phyloP scores from a whole-genome alignment of 768 basidiomycete genomes.

The Mycena capillaripes region DNA sequence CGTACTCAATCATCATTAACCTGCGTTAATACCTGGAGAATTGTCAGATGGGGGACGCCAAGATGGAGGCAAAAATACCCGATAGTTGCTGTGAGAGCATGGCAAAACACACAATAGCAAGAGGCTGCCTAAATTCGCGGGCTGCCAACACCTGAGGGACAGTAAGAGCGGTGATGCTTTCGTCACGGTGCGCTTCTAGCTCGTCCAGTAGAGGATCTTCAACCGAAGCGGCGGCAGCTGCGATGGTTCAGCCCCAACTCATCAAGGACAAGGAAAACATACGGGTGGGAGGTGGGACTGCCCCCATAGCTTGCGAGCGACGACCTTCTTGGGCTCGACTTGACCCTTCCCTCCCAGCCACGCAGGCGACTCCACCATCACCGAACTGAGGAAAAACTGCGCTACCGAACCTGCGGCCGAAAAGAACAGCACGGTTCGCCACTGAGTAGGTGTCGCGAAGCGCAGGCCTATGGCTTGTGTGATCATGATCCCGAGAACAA shows the following conservation, averaged over 20 bases:
- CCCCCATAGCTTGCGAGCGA: conserved; percentile 70
- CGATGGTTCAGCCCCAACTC: not conserved
- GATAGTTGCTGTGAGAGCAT: conserved; percentile 88
- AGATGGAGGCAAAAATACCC: conserved; percentile 54
- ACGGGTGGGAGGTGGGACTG: conserved; percentile 44
- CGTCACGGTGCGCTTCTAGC: conserved; percentile 43
- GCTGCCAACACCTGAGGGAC: conserved; percentile 66
- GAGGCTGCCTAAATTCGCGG: conserved; percentile 70
- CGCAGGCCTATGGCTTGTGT: conserved; percentile 84
- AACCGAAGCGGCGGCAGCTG: conserved; percentile 35
- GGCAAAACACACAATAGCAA: conserved; percentile 75
- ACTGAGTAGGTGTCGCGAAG: conserved; percentile 76
- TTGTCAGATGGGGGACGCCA: conserved; percentile 16
- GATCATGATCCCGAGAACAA: conserved; percentile 90
- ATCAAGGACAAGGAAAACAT: conserved; percentile 28
- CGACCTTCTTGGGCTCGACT: conserved; percentile 62
- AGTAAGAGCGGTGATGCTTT: conserved; percentile 53
- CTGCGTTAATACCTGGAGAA: conserved; percentile 80
- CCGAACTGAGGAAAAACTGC: conserved; percentile 68
- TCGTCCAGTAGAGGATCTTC: conserved; percentile 61
- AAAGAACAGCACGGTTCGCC: conserved; percentile 79
- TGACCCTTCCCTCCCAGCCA: conserved; percentile 70
- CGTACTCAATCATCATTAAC: conserved; percentile 44
- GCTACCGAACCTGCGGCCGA: conserved; percentile 67
- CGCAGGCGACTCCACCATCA: conserved; percentile 79